Base-by-base conservation (phyloP, 75 land plant species). In the Pinus taeda region DNA sequence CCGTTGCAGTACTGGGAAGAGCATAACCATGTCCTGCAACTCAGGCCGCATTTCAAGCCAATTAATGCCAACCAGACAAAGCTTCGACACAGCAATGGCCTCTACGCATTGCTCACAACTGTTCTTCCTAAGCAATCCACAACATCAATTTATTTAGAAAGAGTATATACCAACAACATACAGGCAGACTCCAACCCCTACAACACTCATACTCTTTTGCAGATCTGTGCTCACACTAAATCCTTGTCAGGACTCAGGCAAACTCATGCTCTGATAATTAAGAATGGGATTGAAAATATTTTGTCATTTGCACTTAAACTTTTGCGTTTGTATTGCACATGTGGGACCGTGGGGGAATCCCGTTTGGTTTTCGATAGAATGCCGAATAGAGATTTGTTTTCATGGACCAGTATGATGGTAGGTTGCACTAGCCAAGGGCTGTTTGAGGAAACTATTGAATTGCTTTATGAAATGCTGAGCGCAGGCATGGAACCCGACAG, bases 281-380 rank as follows among this genome's bases (percentile, higher is more conserved):
- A 85, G 55, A 78, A 77, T 15, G 86, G 82, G 3, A 74, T 77
- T 77, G 80, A 71, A 33, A 14, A 7, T 7, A 63, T 79, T 67
- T 4, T 42, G 30, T 37, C 75, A 69, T 74, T 83, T 1, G n/a
- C 55, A 55, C 78, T 81, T 74, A 53, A 80, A 14, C 78, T 91
- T 24, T 76, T 88, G 15, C 85, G 86, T 71, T 84, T 91, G 93
- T 88, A 88, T 83, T 83, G 88, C 15, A 88, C 85, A 58, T 88
- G 90, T 79, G 88, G 93, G 3, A 60, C 80, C 24, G 58, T 90
- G 30, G 86, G 84, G n/a, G 78, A 70, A 66, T 90, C 88, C 0
- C 17, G 71, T 15, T 65, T 53, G 57, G 67, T 78, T 24, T 85
- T 85, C 39, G 42, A 71, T 49, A 59, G 58, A 39, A 66, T 85